Conservation (phyloP, 2,329 filamentous ascomycete species). For the Thelonectria discophora region DNA sequence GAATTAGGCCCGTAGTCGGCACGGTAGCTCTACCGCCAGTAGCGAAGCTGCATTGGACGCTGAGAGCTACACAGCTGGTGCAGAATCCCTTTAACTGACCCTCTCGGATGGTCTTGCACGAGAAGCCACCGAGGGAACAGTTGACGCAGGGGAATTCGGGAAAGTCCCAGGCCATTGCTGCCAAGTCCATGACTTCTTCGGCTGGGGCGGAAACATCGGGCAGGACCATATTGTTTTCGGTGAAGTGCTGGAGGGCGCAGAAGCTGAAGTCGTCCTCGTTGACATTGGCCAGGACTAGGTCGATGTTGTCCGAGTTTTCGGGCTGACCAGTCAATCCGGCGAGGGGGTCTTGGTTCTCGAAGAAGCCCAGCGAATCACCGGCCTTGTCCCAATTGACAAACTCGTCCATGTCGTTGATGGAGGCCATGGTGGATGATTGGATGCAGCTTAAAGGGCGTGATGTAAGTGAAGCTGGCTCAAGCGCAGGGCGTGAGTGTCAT, state of each 20-base stretch:
- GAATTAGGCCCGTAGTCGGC: constrained; percentile 53
- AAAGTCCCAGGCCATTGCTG: constrained; percentile 49
- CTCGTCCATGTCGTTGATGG: constrained; percentile 65
- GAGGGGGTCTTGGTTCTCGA: constrained; percentile 46
- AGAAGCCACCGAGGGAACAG: constrained; percentile 61
- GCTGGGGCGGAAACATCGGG: constrained; percentile 44
- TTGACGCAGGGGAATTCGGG: constrained; percentile 60
- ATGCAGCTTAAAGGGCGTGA: constrained; percentile 30
- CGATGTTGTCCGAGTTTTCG: constrained; percentile 52
- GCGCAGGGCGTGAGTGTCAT: constrained; percentile 35
- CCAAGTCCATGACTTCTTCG: constrained; percentile 40
- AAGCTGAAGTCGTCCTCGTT: constrained; percentile 69
- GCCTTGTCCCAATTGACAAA: constrained; percentile 71
- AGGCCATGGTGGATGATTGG: constrained; percentile 44
- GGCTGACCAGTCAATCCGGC: constrained; percentile 49
- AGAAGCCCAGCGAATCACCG: constrained; percentile 49
- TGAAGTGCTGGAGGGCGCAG: constrained; percentile 67
- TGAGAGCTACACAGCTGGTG: constrained; percentile 68
- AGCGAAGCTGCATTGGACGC: constrained; percentile 67
- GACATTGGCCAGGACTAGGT: constrained; percentile 63
- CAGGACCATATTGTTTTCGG: constrained; percentile 49
- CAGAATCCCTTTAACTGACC: constrained; percentile 69
- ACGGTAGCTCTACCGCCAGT: constrained; percentile 46
- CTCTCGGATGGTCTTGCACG: constrained; percentile 69
- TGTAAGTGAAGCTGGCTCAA: constrained; percentile 25